phyloP scores from a whole-genome alignment of 2,329 filamentous ascomycete species.

The Graphilbum ipis-grandicollis region DNA sequence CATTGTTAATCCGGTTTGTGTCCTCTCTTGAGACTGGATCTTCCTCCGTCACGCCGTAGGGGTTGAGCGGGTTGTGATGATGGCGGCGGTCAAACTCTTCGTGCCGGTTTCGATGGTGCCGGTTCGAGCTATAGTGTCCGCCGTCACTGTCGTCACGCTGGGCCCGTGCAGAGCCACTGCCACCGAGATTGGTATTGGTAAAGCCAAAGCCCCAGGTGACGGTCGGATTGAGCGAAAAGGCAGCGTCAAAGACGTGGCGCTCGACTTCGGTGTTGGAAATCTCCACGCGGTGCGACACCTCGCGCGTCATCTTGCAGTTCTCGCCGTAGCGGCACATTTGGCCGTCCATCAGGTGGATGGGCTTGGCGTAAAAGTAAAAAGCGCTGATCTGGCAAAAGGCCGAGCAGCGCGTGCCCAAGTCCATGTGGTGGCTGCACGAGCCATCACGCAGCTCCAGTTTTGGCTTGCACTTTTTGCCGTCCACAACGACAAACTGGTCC shows the following conservation, averaged over 20 bases:
- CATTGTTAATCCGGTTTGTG: too few species aligned
- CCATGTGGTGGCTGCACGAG: conserved; percentile 5
- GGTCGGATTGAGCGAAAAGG: background rate
- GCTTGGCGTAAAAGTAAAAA: conserved; percentile 2
- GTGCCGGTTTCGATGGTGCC: too few species aligned
- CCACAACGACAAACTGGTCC: conserved; percentile 6
- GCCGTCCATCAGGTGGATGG: conserved; percentile 5
- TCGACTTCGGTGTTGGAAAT: conserved; percentile 7
- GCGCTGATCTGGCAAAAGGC: conserved; percentile 6
- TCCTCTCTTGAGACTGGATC: too few species aligned
- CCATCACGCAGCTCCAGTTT: conserved; percentile 1
- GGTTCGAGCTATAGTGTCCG: too few species aligned
- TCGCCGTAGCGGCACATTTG: conserved; percentile 6
- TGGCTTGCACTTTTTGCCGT: conserved; percentile 3
- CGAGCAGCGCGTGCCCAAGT: conserved; percentile 3
- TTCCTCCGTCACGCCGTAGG: too few species aligned
- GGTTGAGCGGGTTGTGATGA: too few species aligned
- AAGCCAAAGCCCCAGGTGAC: conserved; percentile 1
- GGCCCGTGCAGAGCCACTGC: background rate
- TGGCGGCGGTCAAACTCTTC: too few species aligned
- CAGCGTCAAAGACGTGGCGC: conserved; percentile 3
- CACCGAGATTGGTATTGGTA: background rate
- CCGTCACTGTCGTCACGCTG: background rate
- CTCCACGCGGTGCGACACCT: conserved; percentile 4
- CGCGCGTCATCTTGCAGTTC: conserved; percentile 4